These are phyloP conservation scores for Pyrus bretschneideri DNA, from an alignment of 306 rosid species.

Conservation along the genomic window DNA sequence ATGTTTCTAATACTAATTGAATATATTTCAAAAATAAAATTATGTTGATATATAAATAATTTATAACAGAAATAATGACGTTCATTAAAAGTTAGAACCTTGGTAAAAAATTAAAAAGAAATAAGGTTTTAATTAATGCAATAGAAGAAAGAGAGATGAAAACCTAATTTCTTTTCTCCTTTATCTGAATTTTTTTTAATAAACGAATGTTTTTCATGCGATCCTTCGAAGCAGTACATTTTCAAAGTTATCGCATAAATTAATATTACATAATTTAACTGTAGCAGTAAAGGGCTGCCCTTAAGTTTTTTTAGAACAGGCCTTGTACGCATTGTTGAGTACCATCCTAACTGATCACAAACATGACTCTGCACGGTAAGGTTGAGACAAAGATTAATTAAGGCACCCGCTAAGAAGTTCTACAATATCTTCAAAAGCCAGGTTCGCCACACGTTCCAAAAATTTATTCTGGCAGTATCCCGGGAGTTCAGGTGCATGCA, in stretches of 20 bases:
- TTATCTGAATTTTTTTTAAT: too few species aligned
- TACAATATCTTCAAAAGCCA: constrained; percentile 18
- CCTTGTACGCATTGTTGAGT: not conserved
- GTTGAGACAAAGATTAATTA: not conserved
- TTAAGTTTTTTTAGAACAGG: not conserved
- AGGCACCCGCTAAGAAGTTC: constrained; percentile 10
- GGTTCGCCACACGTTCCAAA: constrained; percentile 23
- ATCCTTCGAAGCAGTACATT: not conserved
- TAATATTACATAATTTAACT: not conserved
- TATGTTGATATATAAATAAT: too few species aligned
- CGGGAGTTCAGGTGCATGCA: constrained; percentile 27
- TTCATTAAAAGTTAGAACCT: too few species aligned
- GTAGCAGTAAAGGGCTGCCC: not conserved
- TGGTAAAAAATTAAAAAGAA: too few species aligned
- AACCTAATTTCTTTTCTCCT: not conserved
- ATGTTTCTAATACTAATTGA: too few species aligned
- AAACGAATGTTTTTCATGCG: not conserved
- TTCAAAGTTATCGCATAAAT: not conserved
- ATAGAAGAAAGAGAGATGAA: too few species aligned
- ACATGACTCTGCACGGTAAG: constrained; percentile 8
- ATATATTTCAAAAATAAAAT: too few species aligned
- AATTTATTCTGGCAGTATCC: constrained; percentile 3
- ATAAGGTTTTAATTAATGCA: too few species aligned
- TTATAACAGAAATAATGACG: too few species aligned
- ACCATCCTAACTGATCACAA: not conserved